Evolutionary conservation across 140 eudicot genomes (phyloP), one percentile per base, ranked within the genome.

Genomic region (Senecio squalidus): DNA sequence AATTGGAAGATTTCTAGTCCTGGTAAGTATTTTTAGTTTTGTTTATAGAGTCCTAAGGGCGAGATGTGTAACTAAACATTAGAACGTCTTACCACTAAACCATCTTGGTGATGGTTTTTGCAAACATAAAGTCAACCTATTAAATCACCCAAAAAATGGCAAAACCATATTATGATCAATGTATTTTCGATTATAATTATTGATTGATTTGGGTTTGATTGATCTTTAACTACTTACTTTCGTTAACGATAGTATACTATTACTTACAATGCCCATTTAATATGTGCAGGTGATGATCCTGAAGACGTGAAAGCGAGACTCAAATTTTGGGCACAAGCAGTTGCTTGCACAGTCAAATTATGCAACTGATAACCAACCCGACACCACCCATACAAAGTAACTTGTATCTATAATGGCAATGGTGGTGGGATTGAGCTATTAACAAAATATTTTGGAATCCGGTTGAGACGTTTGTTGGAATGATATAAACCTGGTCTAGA

Each of bases 291-390:
- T 75, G 94, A 84, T 40, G 81, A 81, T 76, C 94, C 94, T 21
- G 94, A 81, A 58, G 94, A 84, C 57, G 94, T 84, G 39, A 84
- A 84, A 78, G 94, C 94, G 3, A 84, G 94, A 74, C 72, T 84
- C 51, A 84, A 81, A 65, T 84, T 57, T 46, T 84, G 94, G 94
- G 94, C 94, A 15, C 85, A 84, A 62, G 83, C 94, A 5, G 94
- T 84, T 58, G 94, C 94, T 22, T 80, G 83, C 58, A 81, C 89
- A 30, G 89, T 84, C 11, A 81, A 52, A 61, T 76, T 84, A 53
- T 84, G 89, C 83, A 78, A 48, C 77, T 84, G 76, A 74, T 44
- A 26, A n/a, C n/a, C n/a, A n/a, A n/a, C n/a, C n/a, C 17, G 55
- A 53, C 20, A 5, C 38, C 44, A 26, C 26, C 17, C 14, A 11